Percentiles rank a stretch among this genome's conserved stretches.
These are phyloP conservation scores for Aspergillus luchuensis DNA, from an alignment of 2,329 filamentous ascomycete genomes.

Conservation along the genomic window DNA sequence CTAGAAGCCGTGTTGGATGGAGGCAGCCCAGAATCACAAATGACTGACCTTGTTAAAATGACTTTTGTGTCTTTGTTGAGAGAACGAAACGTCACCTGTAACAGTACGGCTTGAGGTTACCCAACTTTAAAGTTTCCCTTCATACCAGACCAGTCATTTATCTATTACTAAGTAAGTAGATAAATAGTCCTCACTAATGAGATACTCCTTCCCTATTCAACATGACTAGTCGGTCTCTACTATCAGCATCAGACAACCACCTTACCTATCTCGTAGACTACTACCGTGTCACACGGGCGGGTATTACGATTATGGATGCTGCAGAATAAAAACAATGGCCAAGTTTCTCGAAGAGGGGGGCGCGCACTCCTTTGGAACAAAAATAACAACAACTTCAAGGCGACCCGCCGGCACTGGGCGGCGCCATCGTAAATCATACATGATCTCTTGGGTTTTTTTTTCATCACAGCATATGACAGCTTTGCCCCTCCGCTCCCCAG, in stretches of 20 bases:
- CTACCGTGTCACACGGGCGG: background rate
- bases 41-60: too few relatives aligned
- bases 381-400: constrained; percentile 2
- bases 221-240: background rate
- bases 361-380: background rate
- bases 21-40: too few relatives aligned
- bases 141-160: background rate
- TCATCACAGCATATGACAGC: constrained; percentile 7
- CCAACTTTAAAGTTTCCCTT: background rate
- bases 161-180: too few relatives aligned
- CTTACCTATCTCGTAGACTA: background rate
- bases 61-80: too few relatives aligned
- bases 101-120: too few relatives aligned
- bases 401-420: background rate
- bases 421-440: background rate
- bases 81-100: too few relatives aligned
- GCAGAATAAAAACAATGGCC: background rate
- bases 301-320: background rate
- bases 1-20: too few relatives aligned
- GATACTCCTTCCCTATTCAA: background rate
- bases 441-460: background rate
- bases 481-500: constrained; percentile 2
- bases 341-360: background rate
- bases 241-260: background rate
- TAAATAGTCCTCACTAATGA: too few relatives aligned